A percentile compares a stretch with the other conserved stretches of the same genome.
These are phyloP conservation scores for Angomonas ambiguus DNA, from an alignment of 208 protist genomes.

Conservation along the genomic window DNA sequence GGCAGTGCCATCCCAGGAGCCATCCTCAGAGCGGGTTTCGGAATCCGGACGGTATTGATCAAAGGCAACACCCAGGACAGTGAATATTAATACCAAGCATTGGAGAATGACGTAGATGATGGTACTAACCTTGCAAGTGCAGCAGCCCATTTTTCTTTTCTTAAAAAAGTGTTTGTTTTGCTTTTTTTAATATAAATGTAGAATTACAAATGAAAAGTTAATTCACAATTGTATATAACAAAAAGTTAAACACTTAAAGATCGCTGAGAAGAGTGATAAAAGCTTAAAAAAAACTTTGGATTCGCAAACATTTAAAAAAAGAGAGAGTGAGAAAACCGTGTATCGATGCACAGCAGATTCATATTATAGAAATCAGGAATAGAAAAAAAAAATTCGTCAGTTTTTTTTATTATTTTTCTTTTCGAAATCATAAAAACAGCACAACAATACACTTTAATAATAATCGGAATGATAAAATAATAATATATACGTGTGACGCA, in stretches of 20 bases:
- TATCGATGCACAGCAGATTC: background rate
- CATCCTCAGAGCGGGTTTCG: background rate
- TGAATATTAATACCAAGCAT: slow-evolving; percentile 35
- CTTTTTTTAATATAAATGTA: background rate
- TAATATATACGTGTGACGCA: no score
- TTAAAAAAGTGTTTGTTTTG: slow-evolving; percentile 4
- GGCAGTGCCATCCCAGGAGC: background rate
- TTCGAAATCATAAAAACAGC: background rate
- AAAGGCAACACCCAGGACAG: slow-evolving; percentile 40
- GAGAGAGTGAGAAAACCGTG: no score
- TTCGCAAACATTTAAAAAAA: background rate
- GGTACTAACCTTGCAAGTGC: slow-evolving; percentile 10
- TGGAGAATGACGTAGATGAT: slow-evolving; percentile 30
- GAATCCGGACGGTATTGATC: slow-evolving; percentile 34
- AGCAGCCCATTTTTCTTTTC: background rate
- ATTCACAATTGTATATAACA: background rate
- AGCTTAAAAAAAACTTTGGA: background rate
- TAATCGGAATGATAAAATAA: no score
- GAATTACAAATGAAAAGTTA: background rate
- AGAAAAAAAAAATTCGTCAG: no score
- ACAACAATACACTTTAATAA: no score
- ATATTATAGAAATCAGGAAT: no score
- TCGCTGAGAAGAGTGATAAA: background rate
- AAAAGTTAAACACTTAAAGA: background rate
- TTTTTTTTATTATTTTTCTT: background rate